Percentiles rank a stretch among this genome's conserved stretches.
Evolutionary conservation across 331 rosid species (phyloP).

Genomic region (Erythrophleum ivorense): DNA sequence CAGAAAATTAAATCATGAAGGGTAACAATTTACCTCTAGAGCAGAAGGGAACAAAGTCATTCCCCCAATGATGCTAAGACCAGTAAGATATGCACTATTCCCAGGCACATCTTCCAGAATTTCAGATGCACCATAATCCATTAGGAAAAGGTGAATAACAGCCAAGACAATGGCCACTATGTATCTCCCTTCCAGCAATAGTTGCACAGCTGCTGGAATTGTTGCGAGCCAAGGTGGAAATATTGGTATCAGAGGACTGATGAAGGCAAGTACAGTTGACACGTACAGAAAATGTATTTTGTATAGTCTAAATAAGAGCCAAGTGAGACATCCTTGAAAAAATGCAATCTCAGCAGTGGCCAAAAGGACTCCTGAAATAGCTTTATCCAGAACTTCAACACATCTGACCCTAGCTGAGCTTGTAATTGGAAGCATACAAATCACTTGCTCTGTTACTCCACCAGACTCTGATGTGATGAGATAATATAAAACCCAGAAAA

Average conservation of each 20-base stretch:
- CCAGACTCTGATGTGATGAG: constrained; percentile 93
- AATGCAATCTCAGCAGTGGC: constrained; percentile 89
- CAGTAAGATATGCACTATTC: constrained; percentile 86
- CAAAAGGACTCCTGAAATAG: constrained; percentile 87
- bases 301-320: constrained; percentile 80
- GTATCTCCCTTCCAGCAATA: constrained; percentile 83
- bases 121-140: constrained; percentile 80
- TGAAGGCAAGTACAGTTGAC: constrained; percentile 82
- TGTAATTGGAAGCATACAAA: constrained; percentile 83
- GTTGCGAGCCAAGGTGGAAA: constrained; percentile 84
- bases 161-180: constrained; percentile 62
- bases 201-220: constrained; percentile 81
- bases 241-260: constrained; percentile 79
- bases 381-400: constrained; percentile 92
- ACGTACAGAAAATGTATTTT: constrained; percentile 84
- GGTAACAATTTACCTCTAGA: constrained; percentile 64
- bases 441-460: constrained; percentile 93
- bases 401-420: constrained; percentile 67
- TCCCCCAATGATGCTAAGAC: constrained; percentile 96
- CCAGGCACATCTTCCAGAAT: constrained; percentile 93
- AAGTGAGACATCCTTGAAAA: constrained; percentile 87
- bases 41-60: constrained; percentile 94
- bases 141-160: constrained; percentile 71
- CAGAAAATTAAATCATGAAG: constrained; percentile 27
- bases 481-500: constrained; percentile 89